Base-by-base conservation (phyloP, 2,329 filamentous ascomycete genomes). In the Penicillium sp. region DNA sequence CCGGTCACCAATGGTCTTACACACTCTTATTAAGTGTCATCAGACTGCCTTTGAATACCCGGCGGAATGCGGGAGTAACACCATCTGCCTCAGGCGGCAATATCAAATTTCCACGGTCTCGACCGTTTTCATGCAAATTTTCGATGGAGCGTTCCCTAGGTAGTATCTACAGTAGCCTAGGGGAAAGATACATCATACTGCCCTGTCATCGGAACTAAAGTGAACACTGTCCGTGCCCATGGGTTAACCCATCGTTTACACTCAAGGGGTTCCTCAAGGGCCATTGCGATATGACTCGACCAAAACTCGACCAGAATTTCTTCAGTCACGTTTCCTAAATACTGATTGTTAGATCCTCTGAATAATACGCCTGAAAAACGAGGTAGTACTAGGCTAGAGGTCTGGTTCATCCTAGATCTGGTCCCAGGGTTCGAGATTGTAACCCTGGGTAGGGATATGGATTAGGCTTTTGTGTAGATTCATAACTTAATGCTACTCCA, bases 1-100 rank as follows among this genome's bases (percentile, higher is more conserved):
- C 15, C 6, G 8, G 18, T 6, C 9, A 6, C 22, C 4, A 2
- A 40, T 22, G 37, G 37, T 20, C 18, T 9, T 11, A 22, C 37
- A 22, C 11, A 12, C 18, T 40, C 11, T 40, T 40, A 40, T 40
- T 4, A 40, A 40, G 37, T 33, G 23, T 40, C 20, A 23, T 22
- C 22, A 26, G 4, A 14, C n/a, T 6, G 23, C 11, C 8, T 7
- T 22, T 15, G n/a, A 48, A 29, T 35, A 29, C 2, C n/a, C 6
- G 53, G 55, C 57, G 57, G 54, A 52, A 53, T 15, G 35, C 55
- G 55, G 55, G 29, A 43, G 40, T 53, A 45, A 50, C 56, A 54
- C 14, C 25, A 15, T 14, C 2, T 49, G 58, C 58, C 58, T 58
- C 29, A 58, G 58, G 55, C 58, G 4, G 4, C n/a, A 9, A 22